A percentile compares a stretch with the other conserved stretches of the same genome.
phyloP scores from a whole-genome alignment of 306 rosid species.

The Glycine tomentella region DNA sequence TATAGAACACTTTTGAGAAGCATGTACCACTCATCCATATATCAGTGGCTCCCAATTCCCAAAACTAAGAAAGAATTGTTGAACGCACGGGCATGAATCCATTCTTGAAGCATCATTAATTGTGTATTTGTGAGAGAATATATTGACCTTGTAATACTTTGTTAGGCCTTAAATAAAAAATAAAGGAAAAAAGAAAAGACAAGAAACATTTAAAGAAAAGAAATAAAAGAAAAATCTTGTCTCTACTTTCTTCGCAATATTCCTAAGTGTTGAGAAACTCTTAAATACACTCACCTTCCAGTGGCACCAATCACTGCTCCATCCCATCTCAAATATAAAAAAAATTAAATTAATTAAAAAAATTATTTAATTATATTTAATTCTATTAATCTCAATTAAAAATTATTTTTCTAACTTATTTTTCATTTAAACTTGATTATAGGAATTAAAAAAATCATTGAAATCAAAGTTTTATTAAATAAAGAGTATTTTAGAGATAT shows the following conservation, averaged over 20 bases:
- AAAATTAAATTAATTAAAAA: no score
- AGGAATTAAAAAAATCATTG: no score
- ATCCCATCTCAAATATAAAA: no score
- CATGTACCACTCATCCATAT: slow-evolving; percentile 31
- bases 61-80: slow-evolving; percentile 39
- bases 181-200: neutral
- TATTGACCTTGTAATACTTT: slow-evolving; percentile 32
- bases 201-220: no score
- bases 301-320: neutral
- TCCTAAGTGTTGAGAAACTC: neutral
- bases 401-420: no score
- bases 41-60: slow-evolving; percentile 29
- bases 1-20: slow-evolving; percentile 36
- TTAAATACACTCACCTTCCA: neutral
- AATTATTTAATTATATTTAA: no score
- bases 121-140: slow-evolving; percentile 6
- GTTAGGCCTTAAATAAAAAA: neutral
- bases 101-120: slow-evolving; percentile 35
- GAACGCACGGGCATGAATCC: slow-evolving; percentile 29
- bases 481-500: no score
- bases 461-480: no score
- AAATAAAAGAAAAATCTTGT: neutral
- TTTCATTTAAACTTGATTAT: no score
- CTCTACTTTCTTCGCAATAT: neutral
- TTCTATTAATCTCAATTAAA: no score